Percentiles rank a stretch among this genome's conserved stretches.
phyloP scores from a whole-genome alignment of 768 basidiomycete genomes.

The Dictyophora rubrovolvata region DNA sequence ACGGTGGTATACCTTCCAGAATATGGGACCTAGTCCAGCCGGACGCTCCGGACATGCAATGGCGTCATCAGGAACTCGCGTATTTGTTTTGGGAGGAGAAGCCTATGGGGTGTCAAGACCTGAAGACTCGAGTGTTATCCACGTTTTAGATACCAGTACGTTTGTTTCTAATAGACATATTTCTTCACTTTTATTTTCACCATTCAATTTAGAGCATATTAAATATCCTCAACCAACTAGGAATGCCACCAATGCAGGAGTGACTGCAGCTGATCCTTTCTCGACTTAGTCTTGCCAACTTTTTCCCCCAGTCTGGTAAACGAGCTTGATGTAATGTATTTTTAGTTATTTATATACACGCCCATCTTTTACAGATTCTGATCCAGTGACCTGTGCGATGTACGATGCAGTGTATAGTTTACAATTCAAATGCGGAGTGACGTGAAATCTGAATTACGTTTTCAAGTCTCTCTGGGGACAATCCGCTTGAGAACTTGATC shows the following conservation, averaged over 20 bases:
- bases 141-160: constrained; percentile 88
- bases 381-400: too few species aligned
- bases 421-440: too few species aligned
- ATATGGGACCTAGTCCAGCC: constrained; percentile 94
- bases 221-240: constrained; percentile 76
- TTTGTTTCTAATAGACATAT: neutral
- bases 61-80: constrained; percentile 80
- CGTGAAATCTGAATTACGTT: too few species aligned
- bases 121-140: constrained; percentile 76
- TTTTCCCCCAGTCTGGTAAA: too few species aligned
- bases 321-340: too few species aligned
- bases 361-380: too few species aligned
- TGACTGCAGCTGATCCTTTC: too few species aligned
- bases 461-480: too few species aligned
- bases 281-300: too few species aligned
- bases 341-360: too few species aligned
- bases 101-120: constrained; percentile 61
- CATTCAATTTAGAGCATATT: constrained; percentile 59
- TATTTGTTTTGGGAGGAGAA: constrained; percentile 94
- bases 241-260: neutral
- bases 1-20: constrained; percentile 99
- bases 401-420: too few species aligned
- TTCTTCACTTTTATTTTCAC: neutral
- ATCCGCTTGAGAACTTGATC: too few species aligned
- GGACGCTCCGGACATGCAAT: constrained; percentile 97